Evolutionary conservation across 768 basidiomycete species (phyloP), one percentile per base, ranked within the genome.

Genomic region (Scleroderma citrinum): DNA sequence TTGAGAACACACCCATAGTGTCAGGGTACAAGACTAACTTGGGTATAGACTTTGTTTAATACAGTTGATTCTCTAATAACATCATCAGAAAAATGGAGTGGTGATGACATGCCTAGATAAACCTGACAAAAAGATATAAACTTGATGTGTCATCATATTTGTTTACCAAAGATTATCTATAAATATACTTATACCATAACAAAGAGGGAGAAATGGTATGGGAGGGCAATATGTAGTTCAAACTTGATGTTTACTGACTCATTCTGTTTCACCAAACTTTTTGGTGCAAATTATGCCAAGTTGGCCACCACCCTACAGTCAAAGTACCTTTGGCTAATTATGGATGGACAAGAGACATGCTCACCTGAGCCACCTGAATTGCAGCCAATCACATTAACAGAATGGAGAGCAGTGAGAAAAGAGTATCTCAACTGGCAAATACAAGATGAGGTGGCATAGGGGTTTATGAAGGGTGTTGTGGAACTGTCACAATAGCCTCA

Each of bases 401-500:
- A 39, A 21, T 39, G 19, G 19, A 39, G 16, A 21, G 30, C 44
- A 13, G 20, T 17, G 21, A 50, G 24, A 24, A 48, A 51, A 48
- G 50, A 51, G 12, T 51, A 48, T 17, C 29, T 47, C 16, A 35
- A 51, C 21, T 51, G 50, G 50, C 29, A 36, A 11, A 29, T 48
- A 12, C 7, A 21, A 24, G 46, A 51, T 41, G 44, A 51, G 46
- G 50, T 26, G 19, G 48, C 50, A n/a, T 48, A 51, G 46, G 50
- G 50, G 0, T 26, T 51, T 31, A 47, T 51, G 50, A 47, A 48
- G 24, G 29, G 50, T 38, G 41, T 34, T 16, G 46, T 48, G 7
- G 48, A 51, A 14, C 49, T 17, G 7, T 48, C 48, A 12, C 50
- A 51, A 35, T 51, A 48, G 50, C 34, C 50, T 6, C 50, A 51